phyloP scores from a whole-genome alignment of 192 early-diverging fungal species.

The Gigaspora rosea region DNA sequence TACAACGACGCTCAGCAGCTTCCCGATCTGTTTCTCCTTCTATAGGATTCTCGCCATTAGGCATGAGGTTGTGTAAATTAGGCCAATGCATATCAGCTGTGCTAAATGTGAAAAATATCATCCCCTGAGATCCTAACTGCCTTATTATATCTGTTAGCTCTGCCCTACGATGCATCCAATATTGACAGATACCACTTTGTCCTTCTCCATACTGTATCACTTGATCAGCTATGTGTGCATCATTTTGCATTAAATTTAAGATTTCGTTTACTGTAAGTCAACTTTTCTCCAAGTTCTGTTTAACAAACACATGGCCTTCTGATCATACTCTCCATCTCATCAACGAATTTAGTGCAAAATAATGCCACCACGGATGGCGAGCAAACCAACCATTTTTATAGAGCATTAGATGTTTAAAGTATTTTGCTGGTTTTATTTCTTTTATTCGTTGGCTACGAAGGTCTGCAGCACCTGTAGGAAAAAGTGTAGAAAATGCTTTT shows the following conservation, averaged over 20 bases:
- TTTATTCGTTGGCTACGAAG: background rate
- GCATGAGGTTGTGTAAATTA: background rate
- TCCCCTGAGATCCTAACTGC: background rate
- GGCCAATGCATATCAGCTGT: background rate
- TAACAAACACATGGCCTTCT: background rate
- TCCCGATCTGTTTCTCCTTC: conserved; percentile 1
- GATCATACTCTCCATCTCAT: background rate
- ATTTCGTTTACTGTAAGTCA: no score
- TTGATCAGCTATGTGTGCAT: no score
- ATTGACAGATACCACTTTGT: no score
- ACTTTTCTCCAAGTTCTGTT: no score
- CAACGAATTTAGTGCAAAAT: conserved; percentile 1
- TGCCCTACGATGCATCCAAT: background rate
- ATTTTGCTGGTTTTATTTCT: no score
- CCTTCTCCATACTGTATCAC: no score
- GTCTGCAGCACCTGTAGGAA: background rate
- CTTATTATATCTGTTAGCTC: conserved; percentile 17
- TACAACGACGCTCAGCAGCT: background rate
- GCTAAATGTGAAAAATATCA: conserved; percentile 10
- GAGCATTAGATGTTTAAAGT: background rate
- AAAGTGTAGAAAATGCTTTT: background rate
- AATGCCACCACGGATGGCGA: background rate
- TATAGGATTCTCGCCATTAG: background rate
- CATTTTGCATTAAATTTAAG: no score
- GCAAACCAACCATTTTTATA: background rate